Base-by-base conservation (phyloP, 1,139 yeast genomes). In the Torulaspora pretoriensis region DNA sequence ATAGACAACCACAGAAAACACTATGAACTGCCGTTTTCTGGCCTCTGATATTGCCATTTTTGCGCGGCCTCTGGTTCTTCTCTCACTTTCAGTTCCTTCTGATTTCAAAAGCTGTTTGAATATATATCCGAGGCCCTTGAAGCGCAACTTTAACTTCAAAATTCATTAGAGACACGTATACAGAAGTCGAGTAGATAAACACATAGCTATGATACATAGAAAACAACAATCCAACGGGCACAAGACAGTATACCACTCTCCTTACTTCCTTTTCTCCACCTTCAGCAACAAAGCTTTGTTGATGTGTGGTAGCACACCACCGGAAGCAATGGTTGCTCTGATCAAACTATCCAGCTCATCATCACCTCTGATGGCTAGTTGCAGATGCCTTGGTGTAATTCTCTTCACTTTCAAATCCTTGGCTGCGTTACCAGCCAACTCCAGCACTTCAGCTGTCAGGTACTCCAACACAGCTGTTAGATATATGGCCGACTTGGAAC, bases 291-390 rank as follows among this genome's bases (percentile, higher is more conserved):
- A 78, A 47, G 96, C 96, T 61, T 89, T 88, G 74, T 89, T 90
- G 68, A 90, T 88, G 65, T 90, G 97, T 46, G 99, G 99, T 73
- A 92, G 77, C 48, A 94, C 99, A 81, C 99, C 98, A 73, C 99
- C 99, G 63, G 85, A 90, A 40, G 99, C 97, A 69, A 94, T 94
- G 50, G 98, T 94, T 56, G 97, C 99, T 68, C 87, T 85, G 63
- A 94, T 87, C 68, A 94, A 78, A 59, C 88, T 85, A 73, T 92
- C 97, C 69, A 94, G 81, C 72, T 94, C 98, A 70, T 92, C 98
- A 72, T 94, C 98, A 56, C 97, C 97, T 73, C 98, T 86, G 64
- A 92, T 92, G 54, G 98, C 98, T 69, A 94, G 80, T 72, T 92
- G 98, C 70, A 94, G 77, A 69, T 94, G 98, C 72, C 98, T 86